phyloP scores from a whole-genome alignment of 163 green algal species.

The Coccomyxa subellipsoidea region DNA sequence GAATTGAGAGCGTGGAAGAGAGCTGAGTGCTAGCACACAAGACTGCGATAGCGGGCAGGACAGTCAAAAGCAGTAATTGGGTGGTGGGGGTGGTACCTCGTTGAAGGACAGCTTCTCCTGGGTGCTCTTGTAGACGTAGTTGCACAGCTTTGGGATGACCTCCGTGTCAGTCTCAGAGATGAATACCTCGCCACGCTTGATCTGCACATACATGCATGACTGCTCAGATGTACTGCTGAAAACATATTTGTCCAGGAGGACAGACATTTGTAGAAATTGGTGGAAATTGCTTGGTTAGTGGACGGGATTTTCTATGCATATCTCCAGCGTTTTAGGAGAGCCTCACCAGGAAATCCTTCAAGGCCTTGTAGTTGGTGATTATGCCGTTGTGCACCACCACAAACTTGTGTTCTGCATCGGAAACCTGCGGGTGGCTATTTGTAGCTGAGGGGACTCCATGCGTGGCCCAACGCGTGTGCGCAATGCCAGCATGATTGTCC shows the following conservation, averaged over 20 bases:
- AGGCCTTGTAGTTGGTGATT: slow-evolving; percentile 95
- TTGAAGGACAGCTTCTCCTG: slow-evolving; percentile 63
- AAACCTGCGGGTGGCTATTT: slow-evolving; percentile 93
- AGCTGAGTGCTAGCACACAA: no score
- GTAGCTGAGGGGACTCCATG: slow-evolving; percentile 79
- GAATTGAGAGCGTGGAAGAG: no score
- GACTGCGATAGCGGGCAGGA: no score
- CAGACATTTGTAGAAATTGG: no score
- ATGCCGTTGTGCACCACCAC: slow-evolving; percentile 99
- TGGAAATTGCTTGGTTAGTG: no score
- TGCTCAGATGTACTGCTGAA: neutral
- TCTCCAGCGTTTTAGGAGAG: no score
- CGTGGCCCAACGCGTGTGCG: slow-evolving; percentile 82
- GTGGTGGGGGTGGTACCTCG: no score
- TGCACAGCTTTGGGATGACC: slow-evolving; percentile 97
- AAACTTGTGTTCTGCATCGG: slow-evolving; percentile 76
- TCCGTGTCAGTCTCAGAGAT: slow-evolving; percentile 97
- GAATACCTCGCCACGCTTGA: slow-evolving; percentile 82
- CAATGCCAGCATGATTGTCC: slow-evolving; percentile 33
- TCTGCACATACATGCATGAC: slow-evolving; percentile 37
- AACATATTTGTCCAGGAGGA: neutral
- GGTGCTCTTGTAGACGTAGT: slow-evolving; percentile 82
- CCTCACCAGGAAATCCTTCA: slow-evolving; percentile 81
- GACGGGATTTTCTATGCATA: no score
- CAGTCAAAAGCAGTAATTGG: no score